Percentiles rank a stretch among this genome's conserved stretches.
Conservation (phyloP, 2,329 filamentous ascomycete species). For the Venturia effusa region DNA sequence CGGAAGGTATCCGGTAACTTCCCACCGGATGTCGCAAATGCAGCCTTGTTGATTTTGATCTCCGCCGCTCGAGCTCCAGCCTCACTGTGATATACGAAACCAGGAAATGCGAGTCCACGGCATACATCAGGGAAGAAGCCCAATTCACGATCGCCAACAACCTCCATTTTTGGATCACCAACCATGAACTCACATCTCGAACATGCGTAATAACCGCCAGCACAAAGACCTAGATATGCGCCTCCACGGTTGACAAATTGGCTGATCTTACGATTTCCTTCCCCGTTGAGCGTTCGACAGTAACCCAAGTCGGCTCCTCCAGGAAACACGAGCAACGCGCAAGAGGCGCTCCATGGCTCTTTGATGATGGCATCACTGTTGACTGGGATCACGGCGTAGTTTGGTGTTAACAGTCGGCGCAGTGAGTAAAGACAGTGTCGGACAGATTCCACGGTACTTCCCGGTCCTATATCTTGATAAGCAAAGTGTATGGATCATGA, state of each 20-base stretch:
- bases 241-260: constrained; percentile 82
- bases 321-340: constrained; percentile 81
- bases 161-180: constrained; percentile 68
- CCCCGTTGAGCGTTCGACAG: constrained; percentile 75
- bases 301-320: constrained; percentile 92
- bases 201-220: constrained; percentile 84
- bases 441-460: constrained; percentile 79
- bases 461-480: constrained; percentile 48
- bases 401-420: constrained; percentile 72
- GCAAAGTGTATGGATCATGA: neutral
- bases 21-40: constrained; percentile 38
- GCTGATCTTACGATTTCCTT: constrained; percentile 72
- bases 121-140: constrained; percentile 81
- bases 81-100: constrained; percentile 87
- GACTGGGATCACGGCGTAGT: constrained; percentile 87
- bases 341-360: constrained; percentile 82
- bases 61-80: constrained; percentile 64
- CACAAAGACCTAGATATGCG: constrained; percentile 81
- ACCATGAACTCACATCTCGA: constrained; percentile 84
- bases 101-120: constrained; percentile 74
- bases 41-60: constrained; percentile 51
- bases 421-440: constrained; percentile 81
- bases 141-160: constrained; percentile 75
- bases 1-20: constrained; percentile 51
- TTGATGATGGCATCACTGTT: constrained; percentile 69